A percentile compares a stretch with the other conserved stretches of the same genome.
phyloP scores from a whole-genome alignment of 139 green algal species.

The Parachlorella kessleri region DNA sequence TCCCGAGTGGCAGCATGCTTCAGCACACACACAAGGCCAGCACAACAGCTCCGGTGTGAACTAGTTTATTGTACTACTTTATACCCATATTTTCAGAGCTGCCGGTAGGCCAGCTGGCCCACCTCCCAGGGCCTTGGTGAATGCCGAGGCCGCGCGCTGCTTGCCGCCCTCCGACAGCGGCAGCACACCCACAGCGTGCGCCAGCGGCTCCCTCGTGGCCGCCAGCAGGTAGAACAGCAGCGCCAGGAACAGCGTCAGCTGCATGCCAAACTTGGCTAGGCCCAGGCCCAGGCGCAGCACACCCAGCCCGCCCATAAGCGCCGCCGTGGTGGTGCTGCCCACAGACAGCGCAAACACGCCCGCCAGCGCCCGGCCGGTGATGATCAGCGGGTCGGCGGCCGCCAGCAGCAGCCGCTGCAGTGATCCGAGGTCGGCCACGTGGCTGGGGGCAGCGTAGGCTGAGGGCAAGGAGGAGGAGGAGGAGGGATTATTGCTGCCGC shows the following conservation, averaged over 20 bases:
- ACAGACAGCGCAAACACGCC: conserved; percentile 40
- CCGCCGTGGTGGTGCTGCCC: conserved; percentile 52
- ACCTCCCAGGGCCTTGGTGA: conserved; percentile 40
- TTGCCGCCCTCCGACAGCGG: conserved; percentile 47
- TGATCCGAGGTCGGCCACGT: conserved; percentile 1
- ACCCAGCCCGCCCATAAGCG: conserved; percentile 55
- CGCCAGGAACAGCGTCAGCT: conserved; percentile 49
- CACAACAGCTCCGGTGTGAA: too few relatives aligned
- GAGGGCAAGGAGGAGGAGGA: neutral
- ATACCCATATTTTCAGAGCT: too few relatives aligned
- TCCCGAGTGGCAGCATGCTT: too few relatives aligned
- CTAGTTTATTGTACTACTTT: too few relatives aligned
- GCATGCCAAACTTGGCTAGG: conserved; percentile 44
- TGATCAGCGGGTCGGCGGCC: conserved; percentile 47
- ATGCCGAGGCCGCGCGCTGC: conserved; percentile 33
- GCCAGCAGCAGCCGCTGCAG: conserved; percentile 45
- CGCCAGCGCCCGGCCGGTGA: conserved; percentile 28
- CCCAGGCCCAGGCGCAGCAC: conserved; percentile 58
- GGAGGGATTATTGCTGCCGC: too few relatives aligned
- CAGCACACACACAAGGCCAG: too few relatives aligned
- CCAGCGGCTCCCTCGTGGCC: conserved; percentile 53
- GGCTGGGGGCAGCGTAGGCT: neutral
- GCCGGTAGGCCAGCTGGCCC: too few relatives aligned
- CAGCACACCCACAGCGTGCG: conserved; percentile 46
- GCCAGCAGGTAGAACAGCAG: conserved; percentile 66